A percentile compares a stretch with the other conserved stretches of the same genome.
Evolutionary conservation across 1,284 basidiomycete genomes (phyloP).

Genomic region (Boletus holoroseus): DNA sequence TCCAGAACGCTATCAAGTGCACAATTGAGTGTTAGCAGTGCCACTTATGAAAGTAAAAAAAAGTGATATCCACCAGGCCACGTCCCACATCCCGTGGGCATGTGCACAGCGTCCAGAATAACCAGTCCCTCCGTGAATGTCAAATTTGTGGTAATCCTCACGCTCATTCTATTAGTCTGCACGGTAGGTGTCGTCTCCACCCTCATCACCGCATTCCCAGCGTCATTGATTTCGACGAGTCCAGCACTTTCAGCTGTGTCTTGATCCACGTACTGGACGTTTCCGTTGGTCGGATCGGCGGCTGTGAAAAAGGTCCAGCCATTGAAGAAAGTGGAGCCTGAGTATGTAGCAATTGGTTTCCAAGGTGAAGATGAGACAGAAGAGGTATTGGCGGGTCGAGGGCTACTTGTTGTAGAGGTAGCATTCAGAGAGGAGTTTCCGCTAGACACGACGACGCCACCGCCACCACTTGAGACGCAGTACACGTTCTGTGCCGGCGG

Average conservation of each 20-base stretch:
- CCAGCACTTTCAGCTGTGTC: constrained; percentile 46
- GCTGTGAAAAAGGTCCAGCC: constrained; percentile 72
- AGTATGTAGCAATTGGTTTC: constrained; percentile 35
- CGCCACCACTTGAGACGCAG: constrained; percentile 29
- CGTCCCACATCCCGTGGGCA: constrained; percentile 85
- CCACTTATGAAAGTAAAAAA: constrained; percentile 25
- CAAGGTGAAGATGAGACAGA: constrained; percentile 33
- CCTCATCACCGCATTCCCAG: constrained; percentile 74
- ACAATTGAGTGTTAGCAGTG: constrained; percentile 13
- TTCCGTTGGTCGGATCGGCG: constrained; percentile 77
- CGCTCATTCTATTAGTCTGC: constrained; percentile 58
- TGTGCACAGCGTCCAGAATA: constrained; percentile 81
- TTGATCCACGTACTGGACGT: constrained; percentile 54
- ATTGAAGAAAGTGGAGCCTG: constrained; percentile 69
- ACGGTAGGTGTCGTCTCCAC: constrained; percentile 77
- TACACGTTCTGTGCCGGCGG: constrained; percentile 27
- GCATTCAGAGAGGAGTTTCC: constrained; percentile 15
- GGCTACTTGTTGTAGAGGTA: constrained; percentile 20
- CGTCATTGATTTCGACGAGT: constrained; percentile 55
- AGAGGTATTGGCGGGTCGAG: constrained; percentile 19
- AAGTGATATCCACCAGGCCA: constrained; percentile 59
- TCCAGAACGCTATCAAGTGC: constrained; percentile 45
- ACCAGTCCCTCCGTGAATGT: constrained; percentile 61
- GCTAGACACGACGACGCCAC: constrained; percentile 23
- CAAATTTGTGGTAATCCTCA: constrained; percentile 68